Base-by-base conservation (phyloP, 176 grass and related monocot species). In the Phoenix roebelenii region DNA sequence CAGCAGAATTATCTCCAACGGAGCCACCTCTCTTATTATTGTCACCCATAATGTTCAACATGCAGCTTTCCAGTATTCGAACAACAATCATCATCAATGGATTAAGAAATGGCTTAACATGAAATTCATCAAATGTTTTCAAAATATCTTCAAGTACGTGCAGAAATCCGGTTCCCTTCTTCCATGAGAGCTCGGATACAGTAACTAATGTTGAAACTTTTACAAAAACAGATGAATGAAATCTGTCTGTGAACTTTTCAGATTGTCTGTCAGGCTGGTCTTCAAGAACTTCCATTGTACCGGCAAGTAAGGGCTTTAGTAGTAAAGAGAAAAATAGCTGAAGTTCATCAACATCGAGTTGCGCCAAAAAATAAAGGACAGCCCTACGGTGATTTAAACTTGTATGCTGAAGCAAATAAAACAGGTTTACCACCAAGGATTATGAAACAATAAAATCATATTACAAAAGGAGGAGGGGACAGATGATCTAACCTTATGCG, bases 131-230 rank as follows among this genome's bases (percentile, higher is more conserved):
- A 82, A 96, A 96, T 50, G 72, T 88, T 67, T 39, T 29, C 60
- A 96, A 70, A 22, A 96, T 79, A 65, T 90, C 83, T 63, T 96
- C 83, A 51, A 96, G 54, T 61, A 96, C 72, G 85, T 90, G 92
- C 57, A 96, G 57, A 68, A 96, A 90, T 51, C 92, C 92, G 70
- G 80, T 82, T 72, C 61, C 77, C 58, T 76, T 83, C 80, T 96
- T 96, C 83, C 75, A 90, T 35, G 83, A 74, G 35, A 87, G 56
- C 10, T 72, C 82, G 62, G 87, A 75, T 66, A 76, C 18, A 59
- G 57, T 67, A 59, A 90, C 85, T 52, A 61, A 72, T 48, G 24
- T 67, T 61, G 83, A 79, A 77, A 57, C 52, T 75, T 64, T 79
- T 62, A 71, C 16, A 79, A 87, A 52, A 59, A 76, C 20, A 18